Base-by-base conservation (phyloP, 139 green algal genomes). In the Chlamydomonas incerta region DNA sequence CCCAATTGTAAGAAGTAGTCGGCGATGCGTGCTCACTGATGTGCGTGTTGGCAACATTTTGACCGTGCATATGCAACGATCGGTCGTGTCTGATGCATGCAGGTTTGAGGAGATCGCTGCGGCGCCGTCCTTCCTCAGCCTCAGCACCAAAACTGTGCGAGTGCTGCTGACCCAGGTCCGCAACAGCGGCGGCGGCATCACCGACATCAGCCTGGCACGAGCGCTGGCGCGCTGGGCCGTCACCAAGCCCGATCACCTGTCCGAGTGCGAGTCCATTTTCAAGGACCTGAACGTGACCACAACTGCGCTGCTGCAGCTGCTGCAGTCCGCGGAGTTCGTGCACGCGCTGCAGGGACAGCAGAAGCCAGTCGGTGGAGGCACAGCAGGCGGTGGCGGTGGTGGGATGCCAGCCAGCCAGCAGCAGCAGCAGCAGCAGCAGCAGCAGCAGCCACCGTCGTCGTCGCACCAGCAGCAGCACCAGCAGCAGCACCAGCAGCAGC, bases 181-280 rank as follows among this genome's bases (percentile, higher is more conserved):
- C 20, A 11, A 14, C 29, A 41, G 11, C 66, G 66, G 35, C 21
- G 9, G 31, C 47, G 79, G 75, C 37, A 29, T 57, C 21, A 17
- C 41, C 47, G 79, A 85, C 28, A 29, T 85, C 18, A 23, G 47
- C 23, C 65, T 85, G 18, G 79, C 79, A 2, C 46, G 66, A 1
- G 79, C 79, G 47, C 79, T 85, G 66, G 79, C 79, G 28, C 65
- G 79, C n/a, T 85, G 79, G 79, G 79, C 79, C 21, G 79, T 85
- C 21, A 47, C 28, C 0, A 28, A 57, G n/a, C 79, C 65, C 4
- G 79, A 85, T n/a, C 66, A 68, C 41, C 47, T 85, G 66, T 31
- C 47, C 2, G 79, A 85, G 20, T 85, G 79, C 79, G 79, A 85
- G 50, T 50, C 65, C 5, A n/a, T 85, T 50, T 75, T 85, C 47